A percentile compares a stretch with the other conserved stretches of the same genome.
phyloP scores from a whole-genome alignment of 129 eudicot genomes.

The Escallonia herrerae region DNA sequence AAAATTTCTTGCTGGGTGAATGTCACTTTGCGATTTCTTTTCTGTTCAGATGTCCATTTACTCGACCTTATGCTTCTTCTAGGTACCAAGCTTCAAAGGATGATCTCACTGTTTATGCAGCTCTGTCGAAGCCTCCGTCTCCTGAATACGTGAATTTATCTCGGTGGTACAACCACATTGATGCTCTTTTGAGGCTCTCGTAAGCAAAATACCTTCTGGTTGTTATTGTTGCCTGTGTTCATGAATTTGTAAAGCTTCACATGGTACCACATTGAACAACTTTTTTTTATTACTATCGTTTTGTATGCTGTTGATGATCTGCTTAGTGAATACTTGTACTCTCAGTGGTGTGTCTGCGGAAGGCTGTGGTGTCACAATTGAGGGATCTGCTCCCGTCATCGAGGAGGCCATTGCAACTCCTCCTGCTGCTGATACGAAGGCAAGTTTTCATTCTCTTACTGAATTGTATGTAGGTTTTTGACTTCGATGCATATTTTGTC shows the following conservation, averaged over 20 bases:
- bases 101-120: slow-evolving; percentile 69
- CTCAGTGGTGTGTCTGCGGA: slow-evolving; percentile 82
- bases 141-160: slow-evolving; percentile 61
- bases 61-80: background rate
- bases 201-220: slow-evolving; percentile 26
- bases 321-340: background rate
- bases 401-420: slow-evolving; percentile 60
- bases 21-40: too few relatives aligned
- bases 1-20: too few relatives aligned
- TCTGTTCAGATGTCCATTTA: background rate
- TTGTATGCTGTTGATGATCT: background rate
- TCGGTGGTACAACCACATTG: slow-evolving; percentile 86
- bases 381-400: slow-evolving; percentile 51
- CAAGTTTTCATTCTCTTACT: background rate
- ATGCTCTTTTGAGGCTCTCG: slow-evolving; percentile 84
- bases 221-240: background rate
- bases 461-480: background rate
- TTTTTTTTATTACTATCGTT: background rate
- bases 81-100: slow-evolving; percentile 97
- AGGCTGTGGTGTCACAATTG: slow-evolving; percentile 70
- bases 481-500: background rate
- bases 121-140: slow-evolving; percentile 63
- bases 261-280: background rate
- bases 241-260: background rate
- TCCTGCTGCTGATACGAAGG: slow-evolving; percentile 69